phyloP scores from a whole-genome alignment of 2,329 filamentous ascomycete genomes.

The Epichloe uncinata region DNA sequence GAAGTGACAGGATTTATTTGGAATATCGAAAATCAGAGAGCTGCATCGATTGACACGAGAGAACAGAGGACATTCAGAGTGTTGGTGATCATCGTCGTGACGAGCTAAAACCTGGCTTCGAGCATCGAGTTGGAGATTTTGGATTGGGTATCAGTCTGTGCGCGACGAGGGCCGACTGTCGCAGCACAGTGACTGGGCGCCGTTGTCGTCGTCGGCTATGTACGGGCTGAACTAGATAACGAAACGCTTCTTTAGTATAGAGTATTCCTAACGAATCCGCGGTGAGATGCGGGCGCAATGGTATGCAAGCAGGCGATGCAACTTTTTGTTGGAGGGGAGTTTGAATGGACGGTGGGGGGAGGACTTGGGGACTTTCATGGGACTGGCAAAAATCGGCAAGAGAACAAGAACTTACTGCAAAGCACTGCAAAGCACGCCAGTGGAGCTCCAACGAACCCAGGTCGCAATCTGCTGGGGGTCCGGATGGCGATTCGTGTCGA shows the following conservation, averaged over 20 bases:
- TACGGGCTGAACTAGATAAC: neutral
- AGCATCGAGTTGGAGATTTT: slow-evolving; percentile 1
- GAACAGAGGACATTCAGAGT: slow-evolving; percentile 32
- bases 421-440: neutral
- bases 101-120: slow-evolving; percentile 20
- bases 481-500: neutral
- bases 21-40: slow-evolving; percentile 34
- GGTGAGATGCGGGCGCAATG: slow-evolving; percentile 3
- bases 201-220: neutral
- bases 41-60: slow-evolving; percentile 40
- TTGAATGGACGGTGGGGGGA: slow-evolving; percentile 3
- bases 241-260: neutral
- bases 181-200: neutral
- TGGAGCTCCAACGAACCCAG: neutral
- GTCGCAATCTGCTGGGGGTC: neutral
- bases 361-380: neutral
- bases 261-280: neutral
- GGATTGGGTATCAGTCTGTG: neutral
- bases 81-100: slow-evolving; percentile 43
- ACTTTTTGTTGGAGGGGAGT: slow-evolving; percentile 4
- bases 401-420: neutral
- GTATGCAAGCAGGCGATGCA: neutral
- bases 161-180: slow-evolving; percentile 2
- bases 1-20: slow-evolving; percentile 16
- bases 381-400: neutral